Conservation (phyloP, 2,329 filamentous ascomycete species). For the Dothideomycetes sp. region DNA sequence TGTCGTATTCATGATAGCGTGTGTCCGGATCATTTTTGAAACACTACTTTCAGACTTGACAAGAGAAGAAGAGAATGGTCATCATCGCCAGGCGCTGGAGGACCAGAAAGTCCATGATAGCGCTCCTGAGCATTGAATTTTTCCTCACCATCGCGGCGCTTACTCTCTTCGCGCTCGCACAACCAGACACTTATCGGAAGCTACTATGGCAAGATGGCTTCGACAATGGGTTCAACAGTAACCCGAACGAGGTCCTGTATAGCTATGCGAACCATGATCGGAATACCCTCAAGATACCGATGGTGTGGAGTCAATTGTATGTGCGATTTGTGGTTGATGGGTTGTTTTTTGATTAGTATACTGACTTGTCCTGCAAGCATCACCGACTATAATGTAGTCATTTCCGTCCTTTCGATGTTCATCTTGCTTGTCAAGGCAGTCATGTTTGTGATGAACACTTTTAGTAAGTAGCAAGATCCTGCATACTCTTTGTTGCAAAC, state of each 20-base stretch:
- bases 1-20: no score
- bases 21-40: no score
- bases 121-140: constrained; percentile 56
- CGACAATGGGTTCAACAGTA: constrained; percentile 62
- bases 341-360: neutral
- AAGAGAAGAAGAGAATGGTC: no score
- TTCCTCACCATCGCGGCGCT: constrained; percentile 53
- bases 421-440: constrained; percentile 61
- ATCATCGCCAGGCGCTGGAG: no score
- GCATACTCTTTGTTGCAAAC: no score
- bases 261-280: constrained; percentile 56
- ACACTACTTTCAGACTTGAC: no score
- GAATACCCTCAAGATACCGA: constrained; percentile 46
- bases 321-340: constrained; percentile 26
- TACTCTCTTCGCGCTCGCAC: constrained; percentile 61
- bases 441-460: constrained; percentile 59
- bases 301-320: constrained; percentile 65
- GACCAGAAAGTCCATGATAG: constrained; percentile 39
- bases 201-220: constrained; percentile 63
- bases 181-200: constrained; percentile 61
- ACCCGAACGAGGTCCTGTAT: constrained; percentile 57
- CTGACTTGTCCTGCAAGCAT: constrained; percentile 38
- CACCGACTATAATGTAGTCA: constrained; percentile 65
- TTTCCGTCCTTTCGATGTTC: constrained; percentile 66
- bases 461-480: constrained; percentile 24